These are phyloP conservation scores for Arabidopsis hybrid DNA, from an alignment of 441 rosid species.

Conservation along the genomic window DNA sequence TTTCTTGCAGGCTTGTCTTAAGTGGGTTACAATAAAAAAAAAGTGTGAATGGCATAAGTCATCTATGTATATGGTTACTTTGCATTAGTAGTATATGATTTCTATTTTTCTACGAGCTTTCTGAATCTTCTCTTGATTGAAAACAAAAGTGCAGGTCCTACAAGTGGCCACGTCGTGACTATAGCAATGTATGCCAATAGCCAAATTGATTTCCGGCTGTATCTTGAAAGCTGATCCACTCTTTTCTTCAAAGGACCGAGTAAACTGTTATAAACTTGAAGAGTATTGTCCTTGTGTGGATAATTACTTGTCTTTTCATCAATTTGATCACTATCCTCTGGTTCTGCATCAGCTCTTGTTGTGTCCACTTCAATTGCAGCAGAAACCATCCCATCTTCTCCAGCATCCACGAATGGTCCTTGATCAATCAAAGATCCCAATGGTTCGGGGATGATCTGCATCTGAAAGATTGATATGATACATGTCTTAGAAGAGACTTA, in stretches of 20 bases:
- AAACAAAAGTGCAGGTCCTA: slow-evolving; percentile 65
- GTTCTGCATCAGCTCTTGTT: slow-evolving; percentile 40
- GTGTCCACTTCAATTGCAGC: slow-evolving; percentile 51
- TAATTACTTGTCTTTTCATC: slow-evolving; percentile 40
- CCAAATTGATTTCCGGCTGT: slow-evolving; percentile 64
- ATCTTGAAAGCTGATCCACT: slow-evolving; percentile 56
- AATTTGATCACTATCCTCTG: slow-evolving; percentile 30
- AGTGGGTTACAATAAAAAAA: slow-evolving; percentile 21
- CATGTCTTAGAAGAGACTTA: slow-evolving; percentile 14
- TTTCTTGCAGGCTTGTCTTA: slow-evolving; percentile 28
- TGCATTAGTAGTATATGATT: neutral
- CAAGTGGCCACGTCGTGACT: slow-evolving; percentile 72
- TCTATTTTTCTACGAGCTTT: slow-evolving; percentile 44
- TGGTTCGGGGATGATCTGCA: slow-evolving; percentile 52
- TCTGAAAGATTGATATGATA: slow-evolving; percentile 11
- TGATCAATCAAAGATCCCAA: slow-evolving; percentile 59
- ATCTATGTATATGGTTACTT: neutral
- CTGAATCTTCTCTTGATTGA: slow-evolving; percentile 64
- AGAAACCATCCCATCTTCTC: slow-evolving; percentile 66
- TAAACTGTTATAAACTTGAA: slow-evolving; percentile 42
- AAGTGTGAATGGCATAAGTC: neutral
- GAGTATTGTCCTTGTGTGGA: slow-evolving; percentile 22
- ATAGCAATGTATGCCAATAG: slow-evolving; percentile 73
- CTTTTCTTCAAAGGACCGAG: slow-evolving; percentile 50
- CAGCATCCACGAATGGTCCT: slow-evolving; percentile 62